A percentile compares a stretch with the other conserved stretches of the same genome.
Conservation (phyloP, 768 basidiomycete genomes). For the Nevesoporus exiguus region DNA sequence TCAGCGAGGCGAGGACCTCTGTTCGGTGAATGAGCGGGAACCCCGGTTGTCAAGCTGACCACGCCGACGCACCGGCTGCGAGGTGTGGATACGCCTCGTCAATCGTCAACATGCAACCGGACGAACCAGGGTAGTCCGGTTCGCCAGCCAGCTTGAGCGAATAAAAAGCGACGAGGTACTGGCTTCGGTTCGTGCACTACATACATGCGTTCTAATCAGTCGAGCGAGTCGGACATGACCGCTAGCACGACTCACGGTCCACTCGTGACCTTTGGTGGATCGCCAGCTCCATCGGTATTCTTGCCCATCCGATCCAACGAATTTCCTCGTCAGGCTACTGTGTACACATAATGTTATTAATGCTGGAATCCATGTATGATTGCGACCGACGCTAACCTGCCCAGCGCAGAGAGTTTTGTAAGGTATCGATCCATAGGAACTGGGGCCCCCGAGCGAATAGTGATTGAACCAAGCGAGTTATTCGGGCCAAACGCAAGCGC, state of each 20-base stretch:
- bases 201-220: neutral
- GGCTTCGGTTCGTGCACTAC: constrained; percentile 54
- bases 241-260: constrained; percentile 48
- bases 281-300: constrained; percentile 61
- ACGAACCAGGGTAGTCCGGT: constrained; percentile 50
- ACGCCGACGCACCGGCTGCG: constrained; percentile 46
- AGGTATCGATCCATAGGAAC: constrained; percentile 55
- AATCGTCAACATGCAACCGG: constrained; percentile 60
- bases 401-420: constrained; percentile 34
- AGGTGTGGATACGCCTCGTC: constrained; percentile 58
- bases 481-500: constrained; percentile 50
- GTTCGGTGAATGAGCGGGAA: constrained; percentile 12
- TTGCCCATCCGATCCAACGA: constrained; percentile 55
- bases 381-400: constrained; percentile 38
- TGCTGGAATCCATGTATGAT: neutral
- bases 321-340: constrained; percentile 48
- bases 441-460: constrained; percentile 35
- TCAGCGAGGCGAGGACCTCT: constrained; percentile 61
- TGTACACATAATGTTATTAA: constrained; percentile 7
- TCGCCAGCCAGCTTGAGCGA: constrained; percentile 53
- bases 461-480: constrained; percentile 51
- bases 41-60: constrained; percentile 5
- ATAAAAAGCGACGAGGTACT: constrained; percentile 58
- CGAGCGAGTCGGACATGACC: too few relatives aligned
- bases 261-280: constrained; percentile 50